Percentiles rank a stretch among this genome's conserved stretches.
Conservation (phyloP, 371 early-diverging fungal genomes). For the Chytridium lagenaria region DNA sequence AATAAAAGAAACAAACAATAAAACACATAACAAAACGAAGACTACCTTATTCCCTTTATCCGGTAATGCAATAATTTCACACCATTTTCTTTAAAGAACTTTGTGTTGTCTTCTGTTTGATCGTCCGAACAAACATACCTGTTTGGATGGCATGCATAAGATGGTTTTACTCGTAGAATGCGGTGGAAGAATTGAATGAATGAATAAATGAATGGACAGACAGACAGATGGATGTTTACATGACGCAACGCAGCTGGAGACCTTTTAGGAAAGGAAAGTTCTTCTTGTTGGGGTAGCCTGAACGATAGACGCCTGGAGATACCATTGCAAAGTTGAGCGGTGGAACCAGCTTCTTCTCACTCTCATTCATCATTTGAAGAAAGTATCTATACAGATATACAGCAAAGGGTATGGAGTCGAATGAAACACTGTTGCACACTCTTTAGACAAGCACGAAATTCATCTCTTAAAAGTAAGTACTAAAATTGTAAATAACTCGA, state of each 20-base stretch:
- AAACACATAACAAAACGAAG: neutral
- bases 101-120: conserved; percentile 76
- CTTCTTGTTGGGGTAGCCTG: conserved; percentile 86
- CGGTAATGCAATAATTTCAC: conserved; percentile 80
- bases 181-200: too few species aligned
- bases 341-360: conserved; percentile 39
- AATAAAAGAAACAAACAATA: neutral
- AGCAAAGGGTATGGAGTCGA: neutral
- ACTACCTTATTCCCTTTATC: conserved; percentile 83
- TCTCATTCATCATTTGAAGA: neutral
- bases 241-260: conserved; percentile 83
- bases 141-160: too few species aligned
- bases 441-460: too few species aligned
- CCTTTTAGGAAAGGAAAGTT: conserved; percentile 87
- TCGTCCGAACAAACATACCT: conserved; percentile 73
- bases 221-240: conserved; percentile 58
- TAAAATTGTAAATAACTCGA: neutral
- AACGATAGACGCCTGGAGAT: conserved; percentile 87
- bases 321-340: conserved; percentile 91
- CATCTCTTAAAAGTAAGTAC: too few species aligned
- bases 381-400: too few species aligned
- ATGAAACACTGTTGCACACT: too few species aligned
- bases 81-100: conserved; percentile 73
- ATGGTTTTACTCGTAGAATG: too few species aligned
- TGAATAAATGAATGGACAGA: neutral